These are phyloP conservation scores for Pascua sp. DNA, from an alignment of 1,284 basidiomycete species.

Conservation along the genomic window DNA sequence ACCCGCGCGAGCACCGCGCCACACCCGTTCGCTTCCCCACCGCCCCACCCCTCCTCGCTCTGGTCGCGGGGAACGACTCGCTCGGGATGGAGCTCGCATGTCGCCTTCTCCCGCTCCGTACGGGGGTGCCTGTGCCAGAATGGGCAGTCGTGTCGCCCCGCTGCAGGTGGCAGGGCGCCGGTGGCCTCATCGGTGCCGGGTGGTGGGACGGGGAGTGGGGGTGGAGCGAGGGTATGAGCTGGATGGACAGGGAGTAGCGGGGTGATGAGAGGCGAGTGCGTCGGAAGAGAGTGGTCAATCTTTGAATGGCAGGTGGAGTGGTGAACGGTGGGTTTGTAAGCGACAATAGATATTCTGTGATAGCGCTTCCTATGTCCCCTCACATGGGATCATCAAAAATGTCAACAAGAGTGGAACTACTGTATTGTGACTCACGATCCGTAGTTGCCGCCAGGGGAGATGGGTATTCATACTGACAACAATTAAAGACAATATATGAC, in stretches of 20 bases:
- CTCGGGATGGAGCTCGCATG: slow-evolving; percentile 62
- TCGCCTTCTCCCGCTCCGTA: slow-evolving; percentile 73
- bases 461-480: no score
- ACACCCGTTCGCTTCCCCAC: slow-evolving; percentile 53
- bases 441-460: no score
- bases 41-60: slow-evolving; percentile 52
- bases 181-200: slow-evolving; percentile 62
- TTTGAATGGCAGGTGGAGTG: no score
- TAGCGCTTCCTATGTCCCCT: no score
- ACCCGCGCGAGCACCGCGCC: slow-evolving; percentile 57
- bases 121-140: slow-evolving; percentile 65
- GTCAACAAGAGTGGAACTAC: no score
- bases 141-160: slow-evolving; percentile 63
- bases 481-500: no score
- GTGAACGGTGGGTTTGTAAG: no score
- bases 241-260: slow-evolving; percentile 32
- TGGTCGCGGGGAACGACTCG: slow-evolving; percentile 60
- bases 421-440: no score
- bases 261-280: no score
- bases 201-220: slow-evolving; percentile 39
- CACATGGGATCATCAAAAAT: no score
- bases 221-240: slow-evolving; percentile 40
- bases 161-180: slow-evolving; percentile 61
- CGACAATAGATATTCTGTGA: no score
- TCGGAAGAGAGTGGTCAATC: no score